A percentile compares a stretch with the other conserved stretches of the same genome.
phyloP scores from a whole-genome alignment of 2,329 filamentous ascomycete species.

The Aspergillus ibericus region DNA sequence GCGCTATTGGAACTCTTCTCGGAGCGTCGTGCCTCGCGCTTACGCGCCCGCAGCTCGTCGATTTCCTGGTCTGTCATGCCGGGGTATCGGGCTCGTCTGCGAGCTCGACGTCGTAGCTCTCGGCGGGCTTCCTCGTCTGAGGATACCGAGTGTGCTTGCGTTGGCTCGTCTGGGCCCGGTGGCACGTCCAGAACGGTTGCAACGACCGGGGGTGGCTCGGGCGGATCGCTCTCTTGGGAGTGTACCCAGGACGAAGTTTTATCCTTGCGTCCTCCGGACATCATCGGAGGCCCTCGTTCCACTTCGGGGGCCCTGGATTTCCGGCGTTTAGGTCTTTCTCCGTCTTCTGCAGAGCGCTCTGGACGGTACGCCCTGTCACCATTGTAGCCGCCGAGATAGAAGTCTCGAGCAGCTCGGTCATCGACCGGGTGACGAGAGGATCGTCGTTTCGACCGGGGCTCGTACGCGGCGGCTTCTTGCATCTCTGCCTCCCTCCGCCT shows the following conservation, averaged over 20 bases:
- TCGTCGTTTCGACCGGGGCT: conserved; percentile 33
- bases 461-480: conserved; percentile 23
- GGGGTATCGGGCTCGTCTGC: conserved; percentile 42
- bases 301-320: conserved; percentile 34
- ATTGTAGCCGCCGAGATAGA: conserved; percentile 28
- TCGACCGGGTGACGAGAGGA: conserved; percentile 30
- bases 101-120: conserved; percentile 38
- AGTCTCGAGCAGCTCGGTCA: conserved; percentile 27
- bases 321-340: conserved; percentile 35
- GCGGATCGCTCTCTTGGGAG: conserved; percentile 49
- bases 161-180: conserved; percentile 29
- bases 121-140: conserved; percentile 46
- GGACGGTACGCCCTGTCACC: conserved; percentile 29
- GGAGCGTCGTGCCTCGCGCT: conserved; percentile 30
- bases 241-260: conserved; percentile 54
- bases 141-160: conserved; percentile 38
- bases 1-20: conserved; percentile 42
- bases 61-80: conserved; percentile 42
- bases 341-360: conserved; percentile 35
- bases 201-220: conserved; percentile 48
- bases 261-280: conserved; percentile 42
- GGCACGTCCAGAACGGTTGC: conserved; percentile 47
- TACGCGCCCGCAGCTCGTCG: conserved; percentile 37
- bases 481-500: conserved; percentile 37
- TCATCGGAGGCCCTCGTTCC: conserved; percentile 28